Base-by-base conservation (phyloP, 345 rosid species). In the Salix caprea region DNA sequence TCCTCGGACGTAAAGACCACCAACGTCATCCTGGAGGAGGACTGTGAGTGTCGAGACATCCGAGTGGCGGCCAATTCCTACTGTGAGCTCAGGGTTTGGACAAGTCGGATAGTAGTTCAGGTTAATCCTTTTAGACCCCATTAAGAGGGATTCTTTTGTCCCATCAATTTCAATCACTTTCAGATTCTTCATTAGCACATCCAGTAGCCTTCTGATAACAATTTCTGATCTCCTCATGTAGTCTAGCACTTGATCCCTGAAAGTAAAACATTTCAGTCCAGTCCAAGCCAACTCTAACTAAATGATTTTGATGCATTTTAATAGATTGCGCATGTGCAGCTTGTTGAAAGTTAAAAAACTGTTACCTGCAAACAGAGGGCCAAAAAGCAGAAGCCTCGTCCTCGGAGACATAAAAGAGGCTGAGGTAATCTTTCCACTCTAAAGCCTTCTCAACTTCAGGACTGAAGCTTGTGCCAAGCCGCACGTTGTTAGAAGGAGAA, bases 361-460 rank as follows among this genome's bases (percentile, higher is more conserved):
- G 36, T 73, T 64, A 85, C 87, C 75, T 86, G 89, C 89, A 85
- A 16, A 67, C 77, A 65, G 82, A 73, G 78, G 89, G 90, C 89
- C 89, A 82, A 4, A 79, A 69, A 69, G 85, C 76, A 42, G 82
- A 72, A 54, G 88, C 83, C 67, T 84, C 86, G 9, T 81, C 85
- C 10, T 84, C 85, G 6, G 90, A 85, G 46, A 84, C 86, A 42
- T 82, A 87, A 77, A 85, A 84, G 77, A 84, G 84, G 76, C 92
- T 86, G 5, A 84, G 86, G 39, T 80, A 87, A 78, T 89, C 92
- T 79, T 87, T 87, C 90, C 87, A 86, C 79, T 86, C 88, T 9
- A 87, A 75, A 68, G 87, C 88, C 75, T 76, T 80, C 79, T 86
- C 91, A 1, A 77, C 88, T 21, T 62, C 73, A 74, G 89, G 85